Evolutionary conservation across 2,329 filamentous ascomycete genomes (phyloP), one percentile per base, ranked within the genome.

Genomic region (Xenoacremonium recifei): DNA sequence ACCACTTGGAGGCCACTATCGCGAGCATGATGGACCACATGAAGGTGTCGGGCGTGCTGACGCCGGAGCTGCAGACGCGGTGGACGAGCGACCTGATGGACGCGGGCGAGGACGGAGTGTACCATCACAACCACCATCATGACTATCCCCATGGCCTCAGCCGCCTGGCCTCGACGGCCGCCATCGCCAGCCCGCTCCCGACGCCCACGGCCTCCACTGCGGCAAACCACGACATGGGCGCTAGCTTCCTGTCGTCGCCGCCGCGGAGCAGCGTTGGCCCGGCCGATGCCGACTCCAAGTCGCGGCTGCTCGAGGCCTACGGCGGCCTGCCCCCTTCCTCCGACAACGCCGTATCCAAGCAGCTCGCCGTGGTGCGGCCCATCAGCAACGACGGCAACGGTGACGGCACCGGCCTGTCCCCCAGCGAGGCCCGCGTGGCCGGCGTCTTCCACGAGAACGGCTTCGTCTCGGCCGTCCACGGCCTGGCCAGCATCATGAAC

Each of bases 361-460:
- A 33, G 17, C 21, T n/a, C n/a, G n/a, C n/a, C n/a, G 53, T 54
- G 1, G 44, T 50, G 18, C 55, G 55, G 1, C 55, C 55, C 13
- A 57, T 58, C 19, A 58, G 55, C 39, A 58, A 58, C 35, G 55
- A 58, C 18, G 55, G 55, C 9, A 58, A 58, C 21, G 55, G 55
- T n/a, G 55, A 58, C 15, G 55, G 55, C 2, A 57, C 47, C 4
- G 54, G 57, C 5, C 34, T 65, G 3, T 65, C 63, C 0, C 62
- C 63, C 9, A 60, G 59, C 10, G 63, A 65, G 47, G 63, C 62
- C 1, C 57, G 59, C 29, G 59, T 65, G 17, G 63, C 63, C 2
- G 63, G 63, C 12, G 61, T 64, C 0, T 63, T 63, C 27, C 61
- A 64, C 20, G 56, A 65, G 31, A 57, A 64, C 35, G 63, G 63